Percentiles rank a stretch among this genome's conserved stretches.
Evolutionary conservation across 1,284 basidiomycete genomes (phyloP).

Genomic region (Trametes versicolor): DNA sequence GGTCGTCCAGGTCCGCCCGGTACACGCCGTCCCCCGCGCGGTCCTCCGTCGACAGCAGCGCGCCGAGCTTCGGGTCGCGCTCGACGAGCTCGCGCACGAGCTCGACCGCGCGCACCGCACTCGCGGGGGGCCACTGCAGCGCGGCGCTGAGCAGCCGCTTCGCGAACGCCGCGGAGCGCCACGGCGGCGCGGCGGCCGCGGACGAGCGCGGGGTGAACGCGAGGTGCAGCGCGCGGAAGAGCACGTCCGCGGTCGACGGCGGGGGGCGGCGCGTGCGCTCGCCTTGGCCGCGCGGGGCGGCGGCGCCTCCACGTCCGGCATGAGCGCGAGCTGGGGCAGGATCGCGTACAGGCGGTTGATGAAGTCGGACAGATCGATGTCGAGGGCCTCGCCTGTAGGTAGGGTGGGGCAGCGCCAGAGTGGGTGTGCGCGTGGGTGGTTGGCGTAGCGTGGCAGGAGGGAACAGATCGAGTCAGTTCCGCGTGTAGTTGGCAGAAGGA

Average conservation of each 20-base stretch:
- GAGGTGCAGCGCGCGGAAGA: constrained; percentile 87
- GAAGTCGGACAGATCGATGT: constrained; percentile 95
- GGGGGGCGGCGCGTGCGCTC: constrained; percentile 40
- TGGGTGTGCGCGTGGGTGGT: constrained; percentile 6
- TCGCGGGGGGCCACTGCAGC: constrained; percentile 80
- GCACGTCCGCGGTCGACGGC: constrained; percentile 69
- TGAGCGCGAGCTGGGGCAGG: constrained; percentile 68
- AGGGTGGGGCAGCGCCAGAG: not conserved
- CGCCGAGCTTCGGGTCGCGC: constrained; percentile 85
- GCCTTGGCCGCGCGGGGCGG: constrained; percentile 37
- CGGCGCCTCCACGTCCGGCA: constrained; percentile 58
- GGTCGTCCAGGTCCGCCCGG: constrained; percentile 86
- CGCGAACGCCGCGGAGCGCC: constrained; percentile 89
- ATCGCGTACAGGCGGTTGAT: constrained; percentile 80
- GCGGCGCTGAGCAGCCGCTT: constrained; percentile 88
- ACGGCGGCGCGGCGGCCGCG: constrained; percentile 69
- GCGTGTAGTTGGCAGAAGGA: constrained; percentile 9
- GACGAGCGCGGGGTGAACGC: constrained; percentile 77
- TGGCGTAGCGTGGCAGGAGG: constrained; percentile 6
- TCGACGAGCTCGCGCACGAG: constrained; percentile 80
- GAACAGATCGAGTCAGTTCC: constrained; percentile 22
- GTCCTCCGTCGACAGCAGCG: constrained; percentile 88
- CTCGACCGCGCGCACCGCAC: constrained; percentile 72
- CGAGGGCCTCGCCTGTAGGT: constrained; percentile 95
- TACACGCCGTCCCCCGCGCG: constrained; percentile 84